Base-by-base conservation (phyloP, 371 early-diverging fungal species). In the Actinomortierella wolfii region DNA sequence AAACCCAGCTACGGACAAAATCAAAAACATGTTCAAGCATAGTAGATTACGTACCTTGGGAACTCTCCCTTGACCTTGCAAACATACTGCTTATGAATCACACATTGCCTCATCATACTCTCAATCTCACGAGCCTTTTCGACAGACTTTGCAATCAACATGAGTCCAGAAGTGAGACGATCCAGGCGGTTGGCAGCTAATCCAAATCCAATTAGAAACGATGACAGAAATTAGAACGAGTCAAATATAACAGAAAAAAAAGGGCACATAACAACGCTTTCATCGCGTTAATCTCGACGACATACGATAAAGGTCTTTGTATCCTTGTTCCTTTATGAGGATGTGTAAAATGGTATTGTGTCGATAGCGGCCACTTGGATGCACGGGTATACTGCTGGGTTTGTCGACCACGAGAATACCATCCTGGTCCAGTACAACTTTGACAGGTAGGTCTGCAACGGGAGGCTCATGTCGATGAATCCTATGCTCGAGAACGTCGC, bases 401-500 rank as follows among this genome's bases (percentile, higher is more conserved):
- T 98, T 98, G 70, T 94, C 84, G 14, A 98, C 82, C 14, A 94
- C 89, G 50, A 94, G 67, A 3, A 94, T 57, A 2, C 83, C 85
- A 13, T 90, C 83, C n/a, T 82, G 81, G 40, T 83, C 65, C 43
- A 83, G 60, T 2, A 98, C 79, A 23, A 90, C 84, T 3, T 85
- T 76, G 25, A 92, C 78, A 1, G 84, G 75, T 42, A 80, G 65
- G 20, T 80, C 84, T 3, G 91, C 82, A 0, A 96, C 92, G 3
- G 96, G 94, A 0, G 98, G 98, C 77, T 98, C 98, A 78, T 98
- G 98, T 0, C 97, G 88, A 77, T 98, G 98, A 29, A 92, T 89
- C 8, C 77, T 66, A 67, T 97, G 96, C 0, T 81, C 79, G 21
- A 98, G 79, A 2, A 91, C 48, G 65, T 97, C 96, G 42, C 83